These are phyloP conservation scores for Salix arbutifolia DNA, from an alignment of 345 rosid species.

Conservation along the genomic window DNA sequence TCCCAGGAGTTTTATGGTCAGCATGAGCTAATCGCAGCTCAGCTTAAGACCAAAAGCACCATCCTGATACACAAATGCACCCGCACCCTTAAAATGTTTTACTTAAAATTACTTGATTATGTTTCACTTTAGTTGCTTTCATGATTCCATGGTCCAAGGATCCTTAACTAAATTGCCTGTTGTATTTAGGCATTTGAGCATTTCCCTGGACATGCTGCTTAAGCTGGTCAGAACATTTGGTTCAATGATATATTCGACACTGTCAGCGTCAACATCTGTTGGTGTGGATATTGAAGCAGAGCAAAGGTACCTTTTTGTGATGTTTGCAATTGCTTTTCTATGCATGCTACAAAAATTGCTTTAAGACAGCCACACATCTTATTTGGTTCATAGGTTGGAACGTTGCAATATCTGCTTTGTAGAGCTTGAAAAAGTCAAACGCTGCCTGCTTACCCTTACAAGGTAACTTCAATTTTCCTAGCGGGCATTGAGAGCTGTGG, in stretches of 20 bases:
- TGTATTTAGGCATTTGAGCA: constrained; percentile 70
- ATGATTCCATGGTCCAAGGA: too few species aligned
- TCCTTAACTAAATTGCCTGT: too few species aligned
- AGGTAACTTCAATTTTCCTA: constrained; percentile 10
- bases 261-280: constrained; percentile 75
- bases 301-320: constrained; percentile 52
- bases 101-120: too few species aligned
- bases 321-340: not conserved
- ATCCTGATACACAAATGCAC: too few species aligned
- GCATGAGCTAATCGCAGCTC: too few species aligned
- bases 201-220: constrained; percentile 77
- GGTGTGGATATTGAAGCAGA: constrained; percentile 99
- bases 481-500: constrained; percentile 7
- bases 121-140: too few species aligned
- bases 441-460: constrained; percentile 49
- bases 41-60: too few species aligned
- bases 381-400: constrained; percentile 50
- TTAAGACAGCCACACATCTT: constrained; percentile 6
- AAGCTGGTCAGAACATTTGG: constrained; percentile 86
- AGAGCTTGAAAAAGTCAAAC: constrained; percentile 89
- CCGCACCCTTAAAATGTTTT: too few species aligned
- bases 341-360: not conserved
- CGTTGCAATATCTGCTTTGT: too few species aligned
- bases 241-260: constrained; percentile 64
- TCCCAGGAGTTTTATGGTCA: too few species aligned